Evolutionary conservation across 352 stramenopile species (phyloP), one percentile per base, ranked within the genome.

Genomic region (Phytophthora gonapodyides): DNA sequence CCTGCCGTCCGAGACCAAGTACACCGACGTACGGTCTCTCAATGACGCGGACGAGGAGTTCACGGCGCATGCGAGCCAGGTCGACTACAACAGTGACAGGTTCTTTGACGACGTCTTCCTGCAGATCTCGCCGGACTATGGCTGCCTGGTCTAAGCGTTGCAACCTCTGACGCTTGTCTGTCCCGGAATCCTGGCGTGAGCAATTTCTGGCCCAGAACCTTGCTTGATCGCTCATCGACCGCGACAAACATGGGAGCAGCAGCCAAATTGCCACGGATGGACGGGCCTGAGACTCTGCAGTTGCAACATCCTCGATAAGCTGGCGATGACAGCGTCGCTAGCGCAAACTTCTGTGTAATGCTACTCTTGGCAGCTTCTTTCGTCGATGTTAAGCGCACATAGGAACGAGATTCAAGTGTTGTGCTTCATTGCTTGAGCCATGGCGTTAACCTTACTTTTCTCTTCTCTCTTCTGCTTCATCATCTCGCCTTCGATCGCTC

Each of bases 101-200:
- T 89, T 88, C 67, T 89, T 88, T 58, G 81, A 88, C 69, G 76
- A 93, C 47, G 76, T 93, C 15, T 91, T 89, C 55, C 65, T 90
- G 27, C 83, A 93, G 49, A 89, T 89, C 54, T 89, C 81, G 13
- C 81, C 83, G 0, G 77, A 91, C 60, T 89, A 88, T 27, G 82
- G 78, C 49, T 90, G 80, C 43, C 67, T 90, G 49, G 80, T 89
- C 30, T 89, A 73, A 74, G 27, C 30, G 31, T 16, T 35, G n/a
- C n/a, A n/a, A n/a, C n/a, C n/a, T n/a, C n/a, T n/a, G 12, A 36
- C 36, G 16, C 24, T n/a, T n/a, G n/a, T n/a, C n/a, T 30, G 6
- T 30, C 24, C 24, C 6, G 24, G 24, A 30, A 30, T 30, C 24
- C 24, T 40, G 31, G 17, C 15, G 15, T 19, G 54, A 9, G 21